Evolutionary conservation across 2,329 filamentous ascomycete genomes (phyloP), one percentile per base, ranked within the genome.

Genomic region (Sclerotinia nivalis): DNA sequence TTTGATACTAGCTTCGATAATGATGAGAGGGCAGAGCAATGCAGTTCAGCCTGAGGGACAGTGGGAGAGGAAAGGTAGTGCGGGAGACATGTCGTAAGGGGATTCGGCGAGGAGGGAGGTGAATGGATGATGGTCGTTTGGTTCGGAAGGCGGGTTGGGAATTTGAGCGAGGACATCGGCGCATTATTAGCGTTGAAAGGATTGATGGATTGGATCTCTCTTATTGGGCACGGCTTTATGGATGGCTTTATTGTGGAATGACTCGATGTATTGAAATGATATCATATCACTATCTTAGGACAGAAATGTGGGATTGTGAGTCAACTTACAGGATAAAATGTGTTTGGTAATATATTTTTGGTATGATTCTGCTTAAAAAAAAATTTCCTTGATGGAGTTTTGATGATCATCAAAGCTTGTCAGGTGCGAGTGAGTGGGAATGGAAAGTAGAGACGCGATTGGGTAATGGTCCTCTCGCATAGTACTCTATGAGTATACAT

Each of bases 1-100:
- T 37, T 66, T 47, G 2, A 76, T 84, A 31, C 82, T 83, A 3
- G 82, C 78, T 22, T 83, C 82, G 71, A 82, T 85, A 74, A 75
- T 81, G 66, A 78, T 82, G 69, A 73, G 84, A 15, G 81, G 84
- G 79, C 82, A 81, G 74, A 84, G 82, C 8, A 45, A 22, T 28
- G 28, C n/a, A 28, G 22, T n/a, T 25, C 40, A 54, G 73, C 73
- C 67, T 6, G 43, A 37, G 22, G 62, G 73, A n/a, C 47, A 67
- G n/a, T 66, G 69, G 43, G 76, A 76, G 69, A 73, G 76, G 52
- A 79, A 79, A 70, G 75, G 72, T 8, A 78, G 76, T 66, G 77
- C 74, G 10, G 47, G 61, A 25, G 73, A 75, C 37, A 69, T 78
- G 73, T 76, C 76, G 68, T 79, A 67, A 69, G 31, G 18, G 10